phyloP scores from a whole-genome alignment of 345 rosid genomes.

The Garcia nutans region DNA sequence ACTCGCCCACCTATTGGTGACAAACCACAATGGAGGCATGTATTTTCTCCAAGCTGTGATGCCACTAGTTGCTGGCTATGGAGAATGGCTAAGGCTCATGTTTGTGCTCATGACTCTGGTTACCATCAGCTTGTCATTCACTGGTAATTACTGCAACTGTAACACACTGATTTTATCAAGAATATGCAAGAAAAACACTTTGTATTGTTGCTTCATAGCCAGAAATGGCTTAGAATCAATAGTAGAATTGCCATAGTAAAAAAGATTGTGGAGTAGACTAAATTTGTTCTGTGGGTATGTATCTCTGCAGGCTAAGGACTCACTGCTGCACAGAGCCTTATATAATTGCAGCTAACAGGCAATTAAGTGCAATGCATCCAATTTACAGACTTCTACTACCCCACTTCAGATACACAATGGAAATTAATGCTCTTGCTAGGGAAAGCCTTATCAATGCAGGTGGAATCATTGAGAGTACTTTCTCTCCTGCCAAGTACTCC shows the following conservation, averaged over 20 bases:
- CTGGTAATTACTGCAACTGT: slow-evolving; percentile 40
- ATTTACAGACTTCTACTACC: slow-evolving; percentile 54
- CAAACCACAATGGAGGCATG: slow-evolving; percentile 66
- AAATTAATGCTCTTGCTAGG: slow-evolving; percentile 68
- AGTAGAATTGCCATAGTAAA: no score
- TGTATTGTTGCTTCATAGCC: no score
- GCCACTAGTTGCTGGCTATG: slow-evolving; percentile 62
- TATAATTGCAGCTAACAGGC: slow-evolving; percentile 58
- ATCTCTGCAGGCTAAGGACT: slow-evolving; percentile 16
- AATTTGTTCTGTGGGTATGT: no score
- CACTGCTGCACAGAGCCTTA: slow-evolving; percentile 45
- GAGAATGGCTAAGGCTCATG: slow-evolving; percentile 71
- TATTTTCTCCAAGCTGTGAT: slow-evolving; percentile 40
- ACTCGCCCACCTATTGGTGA: slow-evolving; percentile 52
- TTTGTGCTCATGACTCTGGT: slow-evolving; percentile 57
- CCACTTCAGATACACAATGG: slow-evolving; percentile 73
- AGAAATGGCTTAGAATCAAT: no score
- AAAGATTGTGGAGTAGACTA: no score
- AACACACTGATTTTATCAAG: no score
- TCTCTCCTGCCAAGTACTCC: slow-evolving; percentile 52
- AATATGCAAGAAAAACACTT: no score
- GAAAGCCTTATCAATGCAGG: slow-evolving; percentile 43
- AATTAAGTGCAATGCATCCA: slow-evolving; percentile 65
- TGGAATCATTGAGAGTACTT: slow-evolving; percentile 58
- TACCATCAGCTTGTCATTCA: slow-evolving; percentile 68